Evolutionary conservation across 768 basidiomycete genomes (phyloP), one percentile per base, ranked within the genome.

Genomic region (Boletales sp.): DNA sequence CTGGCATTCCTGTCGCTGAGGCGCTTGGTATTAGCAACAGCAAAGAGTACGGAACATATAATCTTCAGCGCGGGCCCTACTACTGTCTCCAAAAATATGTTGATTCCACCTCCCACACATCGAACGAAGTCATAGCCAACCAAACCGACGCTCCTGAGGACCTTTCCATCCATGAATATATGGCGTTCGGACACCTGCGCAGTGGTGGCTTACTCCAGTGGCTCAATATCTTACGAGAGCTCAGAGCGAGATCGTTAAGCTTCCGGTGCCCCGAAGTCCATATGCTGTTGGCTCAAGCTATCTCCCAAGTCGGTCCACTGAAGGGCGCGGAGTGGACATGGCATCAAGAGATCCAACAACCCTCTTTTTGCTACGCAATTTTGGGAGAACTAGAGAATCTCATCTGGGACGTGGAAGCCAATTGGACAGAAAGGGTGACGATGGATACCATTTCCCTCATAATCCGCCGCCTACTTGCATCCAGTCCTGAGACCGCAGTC

Each of bases 191-290:
- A 11, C 62, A 66, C 41, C 53, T 81, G 37, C 74, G 80, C 5
- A 68, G 72, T n/a, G 78, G 81, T 1, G 51, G 64, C 0, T 56
- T 44, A 2, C 57, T 82, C 0, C 81, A 81, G 40, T 80, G 78
- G 79, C 57, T 73, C 33, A 81, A 81, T 46, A 72, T 81, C 19
- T 48, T 69, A 13, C 69, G 72, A 18, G 75, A 74, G 51, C 56
- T 81, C 13, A 66, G 65, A 5, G 65, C 62, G 1, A 61, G 67
- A 21, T 52, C 56, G 0, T 51, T 82, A 37, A 70, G 62, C 5
- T 73, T 82, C 43, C 62, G 66, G 17, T 44, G 57, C 6, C 63
- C 66, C 2, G 74, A 71, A 12, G 72, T 81, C 0, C 68, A 78
- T 43, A 43, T 61, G 0, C 62, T 81, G 4, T 15, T 81, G 2